Evolutionary conservation across 2,329 filamentous ascomycete species (phyloP).

Genomic region (Talaromyces sp.): DNA sequence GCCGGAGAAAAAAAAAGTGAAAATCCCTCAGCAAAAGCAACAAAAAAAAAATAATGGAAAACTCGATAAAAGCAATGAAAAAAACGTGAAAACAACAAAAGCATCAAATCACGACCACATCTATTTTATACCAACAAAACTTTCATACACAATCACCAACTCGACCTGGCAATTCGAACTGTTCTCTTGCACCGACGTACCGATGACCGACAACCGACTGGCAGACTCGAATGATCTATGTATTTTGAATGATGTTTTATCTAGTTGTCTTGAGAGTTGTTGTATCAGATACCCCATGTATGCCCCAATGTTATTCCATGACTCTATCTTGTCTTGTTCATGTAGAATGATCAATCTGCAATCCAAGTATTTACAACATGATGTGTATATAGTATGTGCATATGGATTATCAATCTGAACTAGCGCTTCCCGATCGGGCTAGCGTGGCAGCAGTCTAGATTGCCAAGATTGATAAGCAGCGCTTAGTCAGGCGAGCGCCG

Average conservation of each 20-base stretch:
- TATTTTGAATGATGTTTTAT: constrained; percentile 9
- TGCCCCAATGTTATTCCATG: constrained; percentile 1
- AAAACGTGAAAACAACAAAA: constrained; percentile 5
- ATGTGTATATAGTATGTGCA: no score
- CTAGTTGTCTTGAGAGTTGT: constrained; percentile 1
- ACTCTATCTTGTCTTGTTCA: neutral
- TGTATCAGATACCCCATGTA: constrained; percentile 12
- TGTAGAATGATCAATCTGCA: neutral
- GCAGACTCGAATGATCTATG: neutral
- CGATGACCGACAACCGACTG: neutral
- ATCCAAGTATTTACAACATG: no score
- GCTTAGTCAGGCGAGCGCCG: constrained; percentile 10
- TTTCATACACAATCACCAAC: neutral
- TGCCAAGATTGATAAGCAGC: constrained; percentile 17
- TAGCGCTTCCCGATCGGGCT: neutral
- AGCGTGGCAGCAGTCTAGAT: constrained; percentile 9
- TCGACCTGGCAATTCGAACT: neutral
- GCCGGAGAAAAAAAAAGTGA: constrained; percentile 7
- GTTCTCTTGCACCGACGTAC: neutral
- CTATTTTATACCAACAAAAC: neutral
- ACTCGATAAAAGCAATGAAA: neutral
- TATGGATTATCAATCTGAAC: neutral
- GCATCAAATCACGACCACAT: constrained; percentile 1
- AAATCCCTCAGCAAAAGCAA: neutral
- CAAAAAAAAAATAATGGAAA: neutral